These are phyloP conservation scores for Zygotorulaspora danielsina DNA, from an alignment of 805 yeast species.

Conservation along the genomic window DNA sequence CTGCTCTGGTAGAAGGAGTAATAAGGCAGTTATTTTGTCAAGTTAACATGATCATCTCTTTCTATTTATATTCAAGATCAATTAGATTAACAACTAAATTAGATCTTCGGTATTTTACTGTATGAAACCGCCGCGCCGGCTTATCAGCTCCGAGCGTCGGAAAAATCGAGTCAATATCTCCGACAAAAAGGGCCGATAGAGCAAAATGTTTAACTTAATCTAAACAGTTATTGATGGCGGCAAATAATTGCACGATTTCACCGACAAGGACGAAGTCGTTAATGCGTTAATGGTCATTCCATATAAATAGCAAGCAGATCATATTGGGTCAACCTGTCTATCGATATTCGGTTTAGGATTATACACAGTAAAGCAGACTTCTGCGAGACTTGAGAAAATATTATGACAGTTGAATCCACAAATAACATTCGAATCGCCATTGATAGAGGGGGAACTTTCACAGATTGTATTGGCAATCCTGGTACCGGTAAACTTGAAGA, in stretches of 20 bases:
- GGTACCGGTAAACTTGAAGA: slow-evolving; percentile 45
- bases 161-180: too few relatives aligned
- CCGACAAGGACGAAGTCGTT: neutral
- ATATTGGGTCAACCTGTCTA: too few relatives aligned
- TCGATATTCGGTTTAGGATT: too few relatives aligned
- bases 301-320: too few relatives aligned
- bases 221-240: too few relatives aligned
- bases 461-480: slow-evolving; percentile 60
- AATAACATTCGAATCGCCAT: slow-evolving; percentile 40
- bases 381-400: too few relatives aligned
- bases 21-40: neutral
- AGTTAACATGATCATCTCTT: neutral
- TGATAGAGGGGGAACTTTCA: slow-evolving; percentile 86
- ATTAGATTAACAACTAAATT: neutral
- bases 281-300: too few relatives aligned
- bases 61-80: neutral
- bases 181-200: too few relatives aligned
- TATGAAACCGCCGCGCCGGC: neutral
- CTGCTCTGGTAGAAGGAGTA: too few relatives aligned
- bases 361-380: too few relatives aligned
- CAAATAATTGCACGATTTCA: neutral
- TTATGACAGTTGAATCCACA: slow-evolving; percentile 3
- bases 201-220: too few relatives aligned
- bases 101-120: slow-evolving; percentile 1
- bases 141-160: slow-evolving; percentile 4